These are phyloP conservation scores for Corniculantispora saksenae DNA, from an alignment of 2,329 filamentous ascomycete genomes.

Conservation along the genomic window DNA sequence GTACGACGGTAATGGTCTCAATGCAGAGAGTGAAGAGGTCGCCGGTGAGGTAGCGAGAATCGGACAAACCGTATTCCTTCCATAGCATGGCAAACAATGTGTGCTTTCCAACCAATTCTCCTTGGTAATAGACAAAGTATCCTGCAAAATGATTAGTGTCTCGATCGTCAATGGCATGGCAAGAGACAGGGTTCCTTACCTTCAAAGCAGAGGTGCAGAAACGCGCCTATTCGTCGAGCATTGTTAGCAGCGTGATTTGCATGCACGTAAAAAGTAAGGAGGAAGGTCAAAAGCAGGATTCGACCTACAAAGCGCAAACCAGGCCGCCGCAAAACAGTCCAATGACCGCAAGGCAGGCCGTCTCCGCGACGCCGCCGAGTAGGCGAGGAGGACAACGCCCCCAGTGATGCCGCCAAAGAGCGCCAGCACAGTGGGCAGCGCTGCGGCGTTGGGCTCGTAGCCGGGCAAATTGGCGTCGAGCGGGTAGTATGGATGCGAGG, in stretches of 20 bases:
- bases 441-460: conserved; percentile 43
- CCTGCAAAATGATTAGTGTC: conserved; percentile 40
- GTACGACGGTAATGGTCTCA: conserved; percentile 77
- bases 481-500: conserved; percentile 48
- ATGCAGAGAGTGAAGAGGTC: conserved; percentile 86
- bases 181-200: conserved; percentile 48
- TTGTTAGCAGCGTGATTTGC: background rate
- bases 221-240: conserved; percentile 50
- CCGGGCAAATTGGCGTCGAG: conserved; percentile 36
- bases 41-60: conserved; percentile 81
- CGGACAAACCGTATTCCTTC: conserved; percentile 89
- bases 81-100: conserved; percentile 81
- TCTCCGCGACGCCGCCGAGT: conserved; percentile 31
- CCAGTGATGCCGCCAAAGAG: conserved; percentile 38
- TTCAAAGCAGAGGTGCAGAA: conserved; percentile 80
- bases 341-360: conserved; percentile 28
- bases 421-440: conserved; percentile 37
- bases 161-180: background rate
- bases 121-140: conserved; percentile 75
- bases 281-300: background rate
- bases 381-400: conserved; percentile 32
- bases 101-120: conserved; percentile 64
- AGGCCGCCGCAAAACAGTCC: conserved; percentile 48
- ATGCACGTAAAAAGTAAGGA: background rate
- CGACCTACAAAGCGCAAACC: conserved; percentile 58